Evolutionary conservation across 2,329 filamentous ascomycete genomes (phyloP), one percentile per base, ranked within the genome.

Genomic region (Teratosphaeria nubilosa): DNA sequence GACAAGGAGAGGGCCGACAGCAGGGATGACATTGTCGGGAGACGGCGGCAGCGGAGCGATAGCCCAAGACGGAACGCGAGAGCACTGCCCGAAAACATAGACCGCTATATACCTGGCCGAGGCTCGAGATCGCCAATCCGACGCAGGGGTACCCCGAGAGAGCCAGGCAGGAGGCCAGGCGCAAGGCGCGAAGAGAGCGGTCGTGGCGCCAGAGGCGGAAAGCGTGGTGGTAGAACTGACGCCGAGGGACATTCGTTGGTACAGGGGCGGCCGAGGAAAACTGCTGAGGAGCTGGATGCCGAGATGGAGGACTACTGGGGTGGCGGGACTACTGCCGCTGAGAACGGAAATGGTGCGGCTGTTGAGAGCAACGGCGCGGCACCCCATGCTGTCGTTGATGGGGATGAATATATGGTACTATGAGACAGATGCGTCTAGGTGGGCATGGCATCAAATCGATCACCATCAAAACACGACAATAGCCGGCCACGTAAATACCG

Each of bases 261-360:
- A 6, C 68, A 69, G 51, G 72, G 71, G 45, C 82, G 89, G 54
- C 80, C 85, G 1, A 87, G 84, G 74, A 96, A 95, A 81, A 96
- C 91, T 0, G 87, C 91, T 65, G 89, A 95, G 67, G 90, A 96
- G 71, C 79, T 96, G 48, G 91, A 96, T 72, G 90, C 89, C n/a
- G 91, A 96, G 75, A 96, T 96, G 91, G 90, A 86, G 31, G 90
- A 96, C 70, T 96, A 96, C 73, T 96, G 90, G 78, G 85, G 72
- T 24, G 55, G 73, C 69, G 55, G 72, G 68, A n/a, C 75, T 73
- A 37, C 75, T 70, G 25, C 73, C 10, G 32, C 34, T 16, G 56
- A 10, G 69, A 66, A 60, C 53, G 60, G 56, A 25, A 58, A 65
- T n/a, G 59, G 57, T 37, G 62, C 59, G 53, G 63, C 62, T 53